Percentiles rank a stretch among this genome's conserved stretches.
These are phyloP conservation scores for Colletotrichum sansevieriae DNA, from an alignment of 2,329 filamentous ascomycete genomes.

Conservation along the genomic window DNA sequence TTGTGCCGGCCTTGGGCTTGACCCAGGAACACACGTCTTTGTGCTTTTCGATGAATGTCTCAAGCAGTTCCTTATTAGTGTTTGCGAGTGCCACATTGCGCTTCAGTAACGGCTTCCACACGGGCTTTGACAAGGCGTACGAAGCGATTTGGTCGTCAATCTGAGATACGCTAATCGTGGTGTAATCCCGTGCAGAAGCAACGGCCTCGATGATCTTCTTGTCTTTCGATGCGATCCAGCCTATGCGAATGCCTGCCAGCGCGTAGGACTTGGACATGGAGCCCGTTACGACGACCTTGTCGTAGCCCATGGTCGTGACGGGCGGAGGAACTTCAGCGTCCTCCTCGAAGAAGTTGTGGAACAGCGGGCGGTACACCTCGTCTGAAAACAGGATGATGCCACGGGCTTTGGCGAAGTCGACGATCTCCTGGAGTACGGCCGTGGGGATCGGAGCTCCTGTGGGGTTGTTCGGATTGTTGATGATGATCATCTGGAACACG, in stretches of 20 bases:
- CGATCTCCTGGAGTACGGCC: conserved; percentile 69
- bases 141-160: conserved; percentile 84
- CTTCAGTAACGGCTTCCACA: conserved; percentile 57
- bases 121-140: conserved; percentile 73
- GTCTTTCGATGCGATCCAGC: conserved; percentile 82
- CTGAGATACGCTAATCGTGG: conserved; percentile 86
- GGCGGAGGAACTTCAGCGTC: conserved; percentile 71
- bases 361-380: conserved; percentile 88
- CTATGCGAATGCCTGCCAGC: conserved; percentile 83
- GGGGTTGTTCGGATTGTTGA: conserved; percentile 86
- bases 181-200: conserved; percentile 80
- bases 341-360: conserved; percentile 72
- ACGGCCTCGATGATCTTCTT: conserved; percentile 72
- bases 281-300: conserved; percentile 78
- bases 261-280: conserved; percentile 90
- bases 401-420: conserved; percentile 72
- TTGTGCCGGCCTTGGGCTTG: conserved; percentile 83
- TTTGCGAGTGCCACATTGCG: conserved; percentile 77
- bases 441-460: conserved; percentile 79
- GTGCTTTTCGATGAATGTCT: conserved; percentile 75
- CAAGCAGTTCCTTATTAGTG: conserved; percentile 75
- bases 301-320: conserved; percentile 78
- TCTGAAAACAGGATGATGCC: conserved; percentile 79
- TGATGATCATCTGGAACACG: conserved; percentile 59
- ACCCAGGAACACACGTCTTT: conserved; percentile 76